These are phyloP conservation scores for Pseudogymnoascus sp. DNA, from an alignment of 2,329 filamentous ascomycete species.

Conservation along the genomic window DNA sequence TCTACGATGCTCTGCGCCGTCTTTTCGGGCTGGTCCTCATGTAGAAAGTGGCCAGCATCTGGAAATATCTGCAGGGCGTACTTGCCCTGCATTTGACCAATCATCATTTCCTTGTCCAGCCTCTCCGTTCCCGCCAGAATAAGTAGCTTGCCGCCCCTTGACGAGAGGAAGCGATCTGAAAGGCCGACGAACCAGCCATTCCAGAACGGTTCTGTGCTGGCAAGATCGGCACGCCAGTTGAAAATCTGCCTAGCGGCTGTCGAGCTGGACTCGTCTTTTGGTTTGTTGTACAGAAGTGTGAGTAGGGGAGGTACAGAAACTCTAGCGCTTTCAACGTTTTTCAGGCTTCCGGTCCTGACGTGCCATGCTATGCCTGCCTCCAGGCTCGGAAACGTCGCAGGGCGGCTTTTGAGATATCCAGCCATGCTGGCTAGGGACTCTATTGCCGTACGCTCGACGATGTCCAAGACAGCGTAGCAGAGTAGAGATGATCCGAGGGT, in stretches of 20 bases:
- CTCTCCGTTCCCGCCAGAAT: conserved; percentile 84
- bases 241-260: conserved; percentile 37
- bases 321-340: conserved; percentile 74
- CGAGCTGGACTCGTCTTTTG: conserved; percentile 35
- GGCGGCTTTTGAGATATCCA: conserved; percentile 76
- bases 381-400: conserved; percentile 67
- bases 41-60: conserved; percentile 91
- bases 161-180: conserved; percentile 77
- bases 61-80: conserved; percentile 93
- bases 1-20: conserved; percentile 79
- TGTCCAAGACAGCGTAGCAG: conserved; percentile 85
- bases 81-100: conserved; percentile 97
- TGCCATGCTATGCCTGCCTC: conserved; percentile 90
- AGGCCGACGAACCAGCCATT: conserved; percentile 86
- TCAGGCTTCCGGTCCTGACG: conserved; percentile 75
- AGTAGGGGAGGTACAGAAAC: conserved; percentile 81
- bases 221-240: conserved; percentile 81
- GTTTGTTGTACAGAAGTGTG: conserved; percentile 2
- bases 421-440: conserved; percentile 94
- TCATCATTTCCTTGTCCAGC: conserved; percentile 84
- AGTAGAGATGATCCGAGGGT: conserved; percentile 61
- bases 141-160: conserved; percentile 74
- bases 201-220: conserved; percentile 83
- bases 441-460: conserved; percentile 92
- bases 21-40: conserved; percentile 89